Conservation (phyloP, 768 basidiomycete genomes). For the Boletus insuetus region DNA sequence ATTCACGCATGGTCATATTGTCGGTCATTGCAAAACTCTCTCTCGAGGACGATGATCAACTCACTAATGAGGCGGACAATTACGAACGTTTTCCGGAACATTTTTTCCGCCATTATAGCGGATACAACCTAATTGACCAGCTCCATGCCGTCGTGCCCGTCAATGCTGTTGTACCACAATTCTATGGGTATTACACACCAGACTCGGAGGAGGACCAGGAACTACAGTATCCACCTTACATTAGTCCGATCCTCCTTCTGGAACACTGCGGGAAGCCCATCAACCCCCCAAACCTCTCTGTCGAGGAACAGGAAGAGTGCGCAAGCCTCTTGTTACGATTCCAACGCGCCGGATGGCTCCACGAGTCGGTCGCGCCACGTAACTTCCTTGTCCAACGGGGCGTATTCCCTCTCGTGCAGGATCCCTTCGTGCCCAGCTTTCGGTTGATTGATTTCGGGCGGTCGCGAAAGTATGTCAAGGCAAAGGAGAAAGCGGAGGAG, state of each 20-base stretch:
- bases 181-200: slow-evolving; percentile 57
- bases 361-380: slow-evolving; percentile 40
- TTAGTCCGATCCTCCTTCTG: slow-evolving; percentile 44
- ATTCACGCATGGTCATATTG: slow-evolving; percentile 35
- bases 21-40: slow-evolving; percentile 46
- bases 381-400: slow-evolving; percentile 48
- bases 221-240: background rate
- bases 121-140: slow-evolving; percentile 23
- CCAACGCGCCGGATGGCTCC: slow-evolving; percentile 37
- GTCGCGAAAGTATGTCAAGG: slow-evolving; percentile 7
- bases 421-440: slow-evolving; percentile 31
- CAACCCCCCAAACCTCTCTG: slow-evolving; percentile 21
- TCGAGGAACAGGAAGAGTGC: slow-evolving; percentile 42
- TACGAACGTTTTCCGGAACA: slow-evolving; percentile 28
- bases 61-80: slow-evolving; percentile 28
- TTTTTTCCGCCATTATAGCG: slow-evolving; percentile 26
- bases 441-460: slow-evolving; percentile 54
- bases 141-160: slow-evolving; percentile 45
- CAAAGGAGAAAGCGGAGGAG: background rate
- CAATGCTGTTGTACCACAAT: slow-evolving; percentile 56
- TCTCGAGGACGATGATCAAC: slow-evolving; percentile 33
- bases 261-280: slow-evolving; percentile 47
- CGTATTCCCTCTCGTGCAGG: slow-evolving; percentile 12
- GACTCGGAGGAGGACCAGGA: background rate
- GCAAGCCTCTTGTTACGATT: slow-evolving; percentile 39